Evolutionary conservation across 73 alveolate species (phyloP), one percentile per base, ranked within the genome.

Genomic region (Paramecium tetraurelia): DNA sequence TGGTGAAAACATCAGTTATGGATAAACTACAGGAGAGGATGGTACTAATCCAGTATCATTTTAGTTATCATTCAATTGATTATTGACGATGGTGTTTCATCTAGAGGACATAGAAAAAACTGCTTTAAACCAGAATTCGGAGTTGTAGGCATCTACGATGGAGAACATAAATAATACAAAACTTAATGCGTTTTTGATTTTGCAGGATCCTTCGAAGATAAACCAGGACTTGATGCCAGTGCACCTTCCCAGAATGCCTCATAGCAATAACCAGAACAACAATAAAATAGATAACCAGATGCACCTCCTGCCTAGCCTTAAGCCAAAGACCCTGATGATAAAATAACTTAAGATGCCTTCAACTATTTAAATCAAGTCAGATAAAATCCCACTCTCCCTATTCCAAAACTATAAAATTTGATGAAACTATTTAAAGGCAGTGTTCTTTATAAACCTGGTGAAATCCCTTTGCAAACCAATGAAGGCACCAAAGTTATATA

Each of bases 1-100:
- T 94, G 98, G 96, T 22, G 99, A 97, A 87, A 92, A 92, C 85
- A 68, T 96, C 53, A 93, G 90, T 86, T 97, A 96, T 89, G 98
- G 97, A 68, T 92, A 94, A 35, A 53, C 75, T 36, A 89, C 92
- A 33, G 97, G 98, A 8, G 95, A 85, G 76, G 97, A 95, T 43
- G 95, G 95, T 53, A 50, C 1, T 18, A 58, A 58, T 8, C 5
- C 8, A 50, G 1, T 50, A 14, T 50, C 58, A 35, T 68, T 3
- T 50, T 10, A 92, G 96, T 97, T 10, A 85, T 97, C 12, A 93
- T 94, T 89, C 87, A 94, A 77, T 58, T 97, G 69, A 63, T 97
- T 29, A 95, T 96, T 8, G 97, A 93, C 63, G 99, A 96, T 94
- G 99, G 99, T 1, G 96, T 89, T 29, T 86, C 95, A 58, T 89